Evolutionary conservation across 2,329 filamentous ascomycete genomes (phyloP).

Genomic region (Fusarium nisikadoi): DNA sequence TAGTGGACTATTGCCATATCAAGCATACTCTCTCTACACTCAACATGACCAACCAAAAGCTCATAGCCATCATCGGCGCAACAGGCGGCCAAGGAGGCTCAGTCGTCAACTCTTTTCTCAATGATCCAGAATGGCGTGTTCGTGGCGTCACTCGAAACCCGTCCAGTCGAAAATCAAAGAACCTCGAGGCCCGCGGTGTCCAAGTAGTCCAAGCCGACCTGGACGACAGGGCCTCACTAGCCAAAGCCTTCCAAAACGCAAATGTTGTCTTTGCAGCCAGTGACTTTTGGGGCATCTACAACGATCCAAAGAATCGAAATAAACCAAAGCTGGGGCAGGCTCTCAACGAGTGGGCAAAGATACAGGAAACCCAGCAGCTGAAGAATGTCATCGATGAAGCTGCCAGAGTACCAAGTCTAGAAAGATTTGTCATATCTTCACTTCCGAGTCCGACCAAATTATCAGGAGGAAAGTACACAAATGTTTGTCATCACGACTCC

Average conservation of each 20-base stretch:
- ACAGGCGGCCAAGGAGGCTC: constrained; percentile 11
- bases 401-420: neutral
- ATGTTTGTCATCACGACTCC: constrained; percentile 1
- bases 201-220: constrained; percentile 11
- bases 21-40: neutral
- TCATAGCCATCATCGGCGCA: constrained; percentile 4
- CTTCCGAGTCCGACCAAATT: neutral
- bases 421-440: constrained; percentile 4
- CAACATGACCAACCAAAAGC: neutral
- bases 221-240: neutral
- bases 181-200: neutral
- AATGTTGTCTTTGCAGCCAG: constrained; percentile 1
- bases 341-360: constrained; percentile 3
- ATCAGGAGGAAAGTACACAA: constrained; percentile 1
- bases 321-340: neutral
- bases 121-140: neutral
- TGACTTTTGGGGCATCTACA: constrained; percentile 11
- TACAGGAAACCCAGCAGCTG: constrained; percentile 2
- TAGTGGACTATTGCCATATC: neutral
- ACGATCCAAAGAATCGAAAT: neutral
- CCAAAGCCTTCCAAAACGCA: neutral
- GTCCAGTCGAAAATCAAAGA: constrained; percentile 2
- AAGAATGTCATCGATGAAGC: constrained; percentile 11
- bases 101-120: constrained; percentile 5
- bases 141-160: constrained; percentile 9